Conservation (phyloP, 78 protist species). For the Dictyostelium capitatum region DNA sequence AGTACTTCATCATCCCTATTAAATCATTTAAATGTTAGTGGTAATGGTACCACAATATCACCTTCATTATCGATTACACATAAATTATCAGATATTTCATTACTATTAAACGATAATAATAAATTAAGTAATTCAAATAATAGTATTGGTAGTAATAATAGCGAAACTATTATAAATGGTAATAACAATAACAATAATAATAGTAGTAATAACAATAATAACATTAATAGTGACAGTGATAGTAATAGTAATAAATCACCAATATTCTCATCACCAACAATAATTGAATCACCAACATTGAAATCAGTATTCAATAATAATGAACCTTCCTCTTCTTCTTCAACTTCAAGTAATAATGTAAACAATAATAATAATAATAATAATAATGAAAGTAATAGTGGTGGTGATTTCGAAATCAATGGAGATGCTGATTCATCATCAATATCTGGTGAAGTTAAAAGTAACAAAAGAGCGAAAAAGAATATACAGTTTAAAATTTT, state of each 20-base stretch:
- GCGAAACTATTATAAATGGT: background rate
- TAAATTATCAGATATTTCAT: slow-evolving; percentile 6
- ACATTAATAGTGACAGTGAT: background rate
- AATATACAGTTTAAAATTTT: slow-evolving; percentile 33
- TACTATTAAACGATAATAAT: slow-evolving; percentile 7
- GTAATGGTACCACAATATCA: background rate
- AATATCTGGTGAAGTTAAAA: too few species aligned
- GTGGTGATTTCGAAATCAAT: background rate
- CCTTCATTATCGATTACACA: slow-evolving; percentile 1
- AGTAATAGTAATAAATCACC: background rate
- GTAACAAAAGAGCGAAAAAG: background rate
- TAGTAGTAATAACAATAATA: background rate
- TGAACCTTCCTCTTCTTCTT: background rate
- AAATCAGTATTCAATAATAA: background rate
- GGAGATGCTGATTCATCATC: background rate
- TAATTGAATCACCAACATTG: background rate
- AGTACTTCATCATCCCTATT: background rate
- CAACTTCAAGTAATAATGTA: background rate
- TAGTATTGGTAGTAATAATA: background rate
- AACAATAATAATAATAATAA: background rate
- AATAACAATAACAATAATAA: background rate
- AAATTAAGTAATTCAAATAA: background rate
- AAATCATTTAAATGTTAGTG: background rate
- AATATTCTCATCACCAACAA: too few species aligned
- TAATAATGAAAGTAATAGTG: background rate